Percentiles rank a stretch among this genome's conserved stretches.
phyloP scores from a whole-genome alignment of 2,329 filamentous ascomycete species.

The Falciphora oryzae region DNA sequence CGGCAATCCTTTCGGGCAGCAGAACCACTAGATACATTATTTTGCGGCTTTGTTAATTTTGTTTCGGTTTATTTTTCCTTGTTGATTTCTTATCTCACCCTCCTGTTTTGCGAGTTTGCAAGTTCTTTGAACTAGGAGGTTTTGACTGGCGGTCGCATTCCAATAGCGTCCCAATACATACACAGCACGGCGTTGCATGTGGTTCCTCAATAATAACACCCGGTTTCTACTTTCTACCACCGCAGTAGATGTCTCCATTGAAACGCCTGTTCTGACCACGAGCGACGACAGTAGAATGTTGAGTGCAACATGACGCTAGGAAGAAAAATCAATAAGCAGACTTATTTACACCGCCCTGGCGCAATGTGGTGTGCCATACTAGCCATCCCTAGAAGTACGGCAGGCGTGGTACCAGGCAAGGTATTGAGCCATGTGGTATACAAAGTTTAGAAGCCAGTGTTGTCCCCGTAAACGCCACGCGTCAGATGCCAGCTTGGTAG shows the following conservation, averaged over 20 bases:
- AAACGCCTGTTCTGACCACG: too few relatives aligned
- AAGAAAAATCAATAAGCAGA: background rate
- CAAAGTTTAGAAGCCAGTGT: background rate
- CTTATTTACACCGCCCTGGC: background rate
- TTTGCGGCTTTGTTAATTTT: too few relatives aligned
- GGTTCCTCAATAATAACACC: background rate
- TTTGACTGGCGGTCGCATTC: background rate
- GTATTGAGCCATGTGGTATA: background rate
- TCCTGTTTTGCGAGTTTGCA: background rate
- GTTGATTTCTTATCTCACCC: background rate
- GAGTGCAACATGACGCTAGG: background rate
- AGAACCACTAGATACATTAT: too few relatives aligned
- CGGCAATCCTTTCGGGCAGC: too few relatives aligned
- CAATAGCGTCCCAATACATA: background rate
- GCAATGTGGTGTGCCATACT: background rate
- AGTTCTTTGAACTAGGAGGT: background rate
- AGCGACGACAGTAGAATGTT: too few relatives aligned
- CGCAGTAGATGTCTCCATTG: background rate
- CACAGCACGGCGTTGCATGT: background rate
- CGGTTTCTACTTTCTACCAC: background rate
- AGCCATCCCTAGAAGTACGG: background rate
- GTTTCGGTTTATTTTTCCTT: background rate
- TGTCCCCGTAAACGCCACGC: slow-evolving; percentile 3
- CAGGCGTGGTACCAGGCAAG: background rate
- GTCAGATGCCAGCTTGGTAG: background rate